Evolutionary conservation across 768 basidiomycete genomes (phyloP), one percentile per base, ranked within the genome.

Genomic region (Fomitopsis serialis): DNA sequence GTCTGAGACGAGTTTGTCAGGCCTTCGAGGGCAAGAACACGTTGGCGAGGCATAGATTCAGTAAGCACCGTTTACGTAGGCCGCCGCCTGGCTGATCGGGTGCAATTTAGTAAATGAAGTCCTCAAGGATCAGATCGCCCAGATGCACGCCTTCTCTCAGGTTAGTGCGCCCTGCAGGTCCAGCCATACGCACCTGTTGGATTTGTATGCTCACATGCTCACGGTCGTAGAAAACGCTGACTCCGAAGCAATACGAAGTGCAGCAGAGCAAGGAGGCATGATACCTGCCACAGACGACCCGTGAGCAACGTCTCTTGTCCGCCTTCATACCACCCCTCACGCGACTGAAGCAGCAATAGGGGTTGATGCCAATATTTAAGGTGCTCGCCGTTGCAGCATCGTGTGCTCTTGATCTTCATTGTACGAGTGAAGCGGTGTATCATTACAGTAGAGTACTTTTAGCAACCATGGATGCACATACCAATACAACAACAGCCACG

Each of bases 121-220:
- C 9, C 65, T 93, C 62, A 92, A 88, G 70, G 71, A 70, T 2
- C 75, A 91, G 60, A 91, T 93, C 53, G 74, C 85, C 0, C 80
- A 85, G 53, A 84, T 93, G 78, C 90, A 93, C 61, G 90, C 91
- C 4, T 93, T 93, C 68, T 90, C 90, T 13, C 90, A 93, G 82
- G 91, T 90, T 58, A 49, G 70, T 34, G 17, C 17, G 29, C 29
- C 29, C 11, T 25, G 52, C 25, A 46, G 45, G 42, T 25, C 34
- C 27, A 13, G 37, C 42, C 34, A 1, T 11, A 44, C 37, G 22
- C 53, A 4, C 13, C 37, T 42, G 44, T 6, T 55, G 29, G 10
- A 43, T 25, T 23, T 2, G 22, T 23, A 5, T 32, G n/a, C 34
- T 25, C 15, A 37, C 29, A 42, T 48, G 5, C 21, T 23, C 37